Percentiles rank a stretch among this genome's conserved stretches.
These are phyloP conservation scores for Croton setiger DNA, from an alignment of 441 rosid genomes.

Conservation along the genomic window DNA sequence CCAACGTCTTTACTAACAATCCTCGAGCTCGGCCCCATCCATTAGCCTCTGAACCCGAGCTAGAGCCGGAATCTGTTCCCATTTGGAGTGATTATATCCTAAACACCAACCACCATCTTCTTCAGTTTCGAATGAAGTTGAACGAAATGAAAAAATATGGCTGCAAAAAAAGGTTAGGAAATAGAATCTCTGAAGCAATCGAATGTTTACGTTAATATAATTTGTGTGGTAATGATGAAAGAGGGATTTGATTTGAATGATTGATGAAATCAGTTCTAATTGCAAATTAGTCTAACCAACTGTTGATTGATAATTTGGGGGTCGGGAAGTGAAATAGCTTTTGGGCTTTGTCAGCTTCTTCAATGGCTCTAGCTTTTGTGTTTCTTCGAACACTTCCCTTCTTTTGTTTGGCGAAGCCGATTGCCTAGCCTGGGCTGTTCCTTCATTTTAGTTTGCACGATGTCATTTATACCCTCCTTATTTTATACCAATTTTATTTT, in stretches of 20 bases:
- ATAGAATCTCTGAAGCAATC: not conserved
- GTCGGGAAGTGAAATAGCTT: not conserved
- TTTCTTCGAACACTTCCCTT: not conserved
- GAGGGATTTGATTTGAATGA: not conserved
- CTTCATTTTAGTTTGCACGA: not conserved
- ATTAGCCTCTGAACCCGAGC: constrained; percentile 39
- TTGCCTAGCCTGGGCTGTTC: not conserved
- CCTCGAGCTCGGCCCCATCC: constrained; percentile 85
- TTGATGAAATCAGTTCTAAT: not conserved
- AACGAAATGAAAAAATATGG: not conserved
- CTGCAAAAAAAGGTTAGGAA: not conserved
- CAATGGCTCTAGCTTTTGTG: not conserved
- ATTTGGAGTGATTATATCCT: constrained; percentile 10
- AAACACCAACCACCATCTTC: constrained; percentile 16
- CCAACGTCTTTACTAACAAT: constrained; percentile 55
- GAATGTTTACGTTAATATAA: not conserved
- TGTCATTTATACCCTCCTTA: not conserved
- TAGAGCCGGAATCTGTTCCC: constrained; percentile 33
- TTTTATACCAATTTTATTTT: no score
- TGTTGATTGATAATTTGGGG: not conserved
- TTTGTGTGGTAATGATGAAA: not conserved
- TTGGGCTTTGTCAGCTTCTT: not conserved
- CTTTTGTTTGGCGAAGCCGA: not conserved
- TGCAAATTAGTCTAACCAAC: not conserved
- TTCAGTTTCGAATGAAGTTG: not conserved